These are phyloP conservation scores for Exophiala alcalophila DNA, from an alignment of 2,329 filamentous ascomycete species.

Conservation along the genomic window DNA sequence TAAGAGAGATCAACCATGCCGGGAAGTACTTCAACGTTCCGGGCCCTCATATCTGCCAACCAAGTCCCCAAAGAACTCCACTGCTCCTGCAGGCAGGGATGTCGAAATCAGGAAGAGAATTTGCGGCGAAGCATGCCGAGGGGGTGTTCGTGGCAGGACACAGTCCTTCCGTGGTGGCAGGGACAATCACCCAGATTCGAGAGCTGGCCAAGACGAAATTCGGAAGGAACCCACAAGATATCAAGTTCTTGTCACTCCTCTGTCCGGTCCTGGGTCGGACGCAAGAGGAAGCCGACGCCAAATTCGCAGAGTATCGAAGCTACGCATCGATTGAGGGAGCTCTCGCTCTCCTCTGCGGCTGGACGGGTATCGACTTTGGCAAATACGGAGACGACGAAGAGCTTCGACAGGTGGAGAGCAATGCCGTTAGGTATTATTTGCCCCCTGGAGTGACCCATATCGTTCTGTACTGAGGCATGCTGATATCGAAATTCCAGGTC, in stretches of 20 bases:
- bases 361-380: conserved; percentile 60
- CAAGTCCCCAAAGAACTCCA: conserved; percentile 56
- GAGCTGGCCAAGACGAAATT: conserved; percentile 49
- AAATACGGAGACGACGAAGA: conserved; percentile 57
- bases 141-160: conserved; percentile 58
- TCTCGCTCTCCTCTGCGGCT: conserved; percentile 55
- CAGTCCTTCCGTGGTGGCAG: conserved; percentile 56
- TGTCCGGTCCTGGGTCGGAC: conserved; percentile 50
- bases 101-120: conserved; percentile 54
- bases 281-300: conserved; percentile 53
- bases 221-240: conserved; percentile 54
- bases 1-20: conserved; percentile 64
- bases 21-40: conserved; percentile 51
- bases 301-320: conserved; percentile 50
- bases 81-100: conserved; percentile 60
- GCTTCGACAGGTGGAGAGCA: conserved; percentile 54
- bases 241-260: conserved; percentile 56
- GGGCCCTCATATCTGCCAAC: conserved; percentile 50
- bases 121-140: conserved; percentile 58
- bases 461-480: too few relatives aligned
- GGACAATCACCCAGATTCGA: conserved; percentile 50
- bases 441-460: too few relatives aligned
- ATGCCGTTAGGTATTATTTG: conserved; percentile 49
- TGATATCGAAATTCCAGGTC: too few relatives aligned
- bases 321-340: conserved; percentile 54